Conservation (phyloP, 2,329 filamentous ascomycete genomes). For the Nothophaeocryptopus gaeumannii region DNA sequence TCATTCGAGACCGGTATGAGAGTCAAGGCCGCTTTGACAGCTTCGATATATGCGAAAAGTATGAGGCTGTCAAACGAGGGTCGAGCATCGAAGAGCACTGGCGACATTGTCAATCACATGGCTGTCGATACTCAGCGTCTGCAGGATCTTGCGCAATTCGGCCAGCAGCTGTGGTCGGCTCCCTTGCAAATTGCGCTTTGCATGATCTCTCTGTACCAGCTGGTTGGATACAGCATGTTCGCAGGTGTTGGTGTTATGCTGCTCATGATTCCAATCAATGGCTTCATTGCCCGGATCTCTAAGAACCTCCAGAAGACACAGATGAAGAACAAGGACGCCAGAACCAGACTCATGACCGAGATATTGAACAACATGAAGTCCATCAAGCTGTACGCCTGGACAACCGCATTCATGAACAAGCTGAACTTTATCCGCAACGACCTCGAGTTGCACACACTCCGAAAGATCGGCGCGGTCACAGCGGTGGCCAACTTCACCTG, state of each 20-base stretch:
- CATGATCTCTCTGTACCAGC: conserved; percentile 90
- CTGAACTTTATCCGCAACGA: conserved; percentile 96
- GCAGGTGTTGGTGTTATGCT: conserved; percentile 94
- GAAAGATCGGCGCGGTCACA: conserved; percentile 92
- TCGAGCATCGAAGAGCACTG: conserved; percentile 80
- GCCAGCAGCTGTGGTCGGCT: conserved; percentile 92
- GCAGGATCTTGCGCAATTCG: conserved; percentile 91
- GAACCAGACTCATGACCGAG: conserved; percentile 91
- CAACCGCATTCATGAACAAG: conserved; percentile 94
- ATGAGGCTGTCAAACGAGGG: conserved; percentile 91
- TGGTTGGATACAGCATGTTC: conserved; percentile 95
- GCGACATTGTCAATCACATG: conserved; percentile 99
- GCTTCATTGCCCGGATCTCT: conserved; percentile 86
- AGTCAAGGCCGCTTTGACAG: conserved; percentile 85
- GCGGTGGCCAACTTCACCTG: conserved; percentile 96
- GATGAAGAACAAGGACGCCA: conserved; percentile 98
- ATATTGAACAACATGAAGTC: conserved; percentile 99
- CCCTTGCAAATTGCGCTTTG: conserved; percentile 95
- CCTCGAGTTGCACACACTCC: conserved; percentile 87
- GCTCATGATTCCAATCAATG: conserved; percentile 94
- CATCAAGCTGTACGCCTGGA: conserved; percentile 97
- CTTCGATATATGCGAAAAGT: conserved; percentile 89
- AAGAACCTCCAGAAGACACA: conserved; percentile 91
- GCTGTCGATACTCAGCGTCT: conserved; percentile 95
- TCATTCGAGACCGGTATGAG: conserved; percentile 95